Evolutionary conservation across 2,329 filamentous ascomycete genomes (phyloP).

Genomic region (Botrytis byssoidea): DNA sequence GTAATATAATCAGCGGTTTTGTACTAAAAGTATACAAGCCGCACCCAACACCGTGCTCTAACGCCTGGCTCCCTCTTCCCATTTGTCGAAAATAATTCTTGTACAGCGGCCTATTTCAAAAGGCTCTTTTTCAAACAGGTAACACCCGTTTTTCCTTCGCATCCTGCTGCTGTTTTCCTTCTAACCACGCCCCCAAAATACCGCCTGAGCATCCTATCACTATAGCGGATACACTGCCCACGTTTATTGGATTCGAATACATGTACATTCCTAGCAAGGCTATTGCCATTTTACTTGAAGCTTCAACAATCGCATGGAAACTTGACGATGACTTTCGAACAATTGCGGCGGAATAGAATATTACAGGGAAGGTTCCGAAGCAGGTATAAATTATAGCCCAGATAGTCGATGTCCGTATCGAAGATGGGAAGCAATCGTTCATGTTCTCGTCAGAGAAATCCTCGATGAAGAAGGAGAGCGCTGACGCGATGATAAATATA

Average conservation of each 20-base stretch:
- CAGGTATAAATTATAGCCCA: constrained; percentile 15
- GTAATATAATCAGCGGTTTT: neutral
- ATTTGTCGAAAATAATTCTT: neutral
- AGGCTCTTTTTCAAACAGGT: neutral
- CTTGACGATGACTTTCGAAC: neutral
- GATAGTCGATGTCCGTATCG: neutral
- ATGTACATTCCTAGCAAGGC: constrained; percentile 13
- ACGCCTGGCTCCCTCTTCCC: constrained; percentile 4
- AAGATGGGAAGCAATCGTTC: constrained; percentile 16
- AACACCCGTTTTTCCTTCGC: neutral
- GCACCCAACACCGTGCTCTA: neutral
- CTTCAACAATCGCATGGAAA: constrained; percentile 5
- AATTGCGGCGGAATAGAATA: constrained; percentile 7
- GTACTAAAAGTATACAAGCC: neutral
- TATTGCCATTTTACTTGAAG: constrained; percentile 9
- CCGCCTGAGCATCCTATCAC: constrained; percentile 12
- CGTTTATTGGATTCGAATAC: neutral
- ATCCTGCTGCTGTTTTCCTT: constrained; percentile 13
- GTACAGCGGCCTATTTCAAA: neutral
- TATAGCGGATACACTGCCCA: constrained; percentile 1
- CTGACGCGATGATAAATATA: constrained; percentile 1
- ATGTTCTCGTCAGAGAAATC: constrained; percentile 19
- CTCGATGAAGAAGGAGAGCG: constrained; percentile 12
- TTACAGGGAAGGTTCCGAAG: constrained; percentile 5
- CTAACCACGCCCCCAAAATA: constrained; percentile 5